Conservation (phyloP, 257 asterid genomes). For the Fraxinus excelsior region DNA sequence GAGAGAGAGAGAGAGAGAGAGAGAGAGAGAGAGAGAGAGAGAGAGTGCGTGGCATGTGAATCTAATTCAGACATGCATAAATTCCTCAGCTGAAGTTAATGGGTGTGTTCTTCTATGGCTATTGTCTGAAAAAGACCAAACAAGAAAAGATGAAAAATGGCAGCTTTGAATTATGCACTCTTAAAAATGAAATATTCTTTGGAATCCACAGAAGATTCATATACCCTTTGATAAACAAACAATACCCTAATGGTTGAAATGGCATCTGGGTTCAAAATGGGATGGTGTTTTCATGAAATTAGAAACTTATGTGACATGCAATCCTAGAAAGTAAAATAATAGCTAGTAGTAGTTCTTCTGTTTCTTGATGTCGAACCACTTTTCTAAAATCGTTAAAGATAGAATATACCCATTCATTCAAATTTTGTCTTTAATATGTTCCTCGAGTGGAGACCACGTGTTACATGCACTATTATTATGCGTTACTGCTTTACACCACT, state of each 20-base stretch:
- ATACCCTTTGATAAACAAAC: constrained; percentile 18
- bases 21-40: not conserved
- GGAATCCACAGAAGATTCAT: not conserved
- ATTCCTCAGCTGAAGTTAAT: not conserved
- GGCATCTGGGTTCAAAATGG: constrained; percentile 1
- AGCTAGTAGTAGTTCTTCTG: not conserved
- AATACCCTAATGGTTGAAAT: constrained; percentile 1
- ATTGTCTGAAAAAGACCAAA: constrained; percentile 22
- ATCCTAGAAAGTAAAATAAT: not conserved
- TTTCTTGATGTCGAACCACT: not conserved
- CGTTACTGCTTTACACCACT: no score
- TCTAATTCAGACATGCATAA: constrained; percentile 10
- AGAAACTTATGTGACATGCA: not conserved
- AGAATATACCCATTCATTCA: no score
- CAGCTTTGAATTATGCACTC: not conserved
- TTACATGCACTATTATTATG: no score
- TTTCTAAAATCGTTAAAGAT: not conserved
- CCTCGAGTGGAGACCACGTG: not conserved
- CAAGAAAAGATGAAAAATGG: not conserved
- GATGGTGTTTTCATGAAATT: constrained; percentile 6
- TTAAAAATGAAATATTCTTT: constrained; percentile 8
- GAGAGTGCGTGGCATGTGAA: constrained; percentile 12
- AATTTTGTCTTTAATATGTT: no score
- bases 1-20: not conserved
- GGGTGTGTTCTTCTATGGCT: constrained; percentile 1